Percentiles rank a stretch among this genome's conserved stretches.
Evolutionary conservation across 2,329 filamentous ascomycete genomes (phyloP).

Genomic region (Ceratocystis cubensis): DNA sequence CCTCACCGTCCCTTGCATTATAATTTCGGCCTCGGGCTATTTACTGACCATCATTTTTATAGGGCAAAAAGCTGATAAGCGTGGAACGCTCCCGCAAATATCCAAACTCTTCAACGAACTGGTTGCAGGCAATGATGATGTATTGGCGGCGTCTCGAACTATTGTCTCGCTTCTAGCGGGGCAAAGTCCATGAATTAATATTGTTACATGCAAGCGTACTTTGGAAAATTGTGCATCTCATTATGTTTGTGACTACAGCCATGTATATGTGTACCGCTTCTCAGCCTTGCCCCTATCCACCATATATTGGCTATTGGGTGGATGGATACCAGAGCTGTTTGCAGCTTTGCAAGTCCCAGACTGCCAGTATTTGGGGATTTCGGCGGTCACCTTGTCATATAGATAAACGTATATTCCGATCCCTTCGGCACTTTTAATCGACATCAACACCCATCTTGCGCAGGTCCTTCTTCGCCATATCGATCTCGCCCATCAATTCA

Average conservation of each 20-base stretch:
- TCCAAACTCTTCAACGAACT: slow-evolving; percentile 49
- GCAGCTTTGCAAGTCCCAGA: neutral
- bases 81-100: slow-evolving; percentile 44
- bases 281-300: neutral
- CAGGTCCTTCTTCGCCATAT: slow-evolving; percentile 61
- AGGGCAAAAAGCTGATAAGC: slow-evolving; percentile 50
- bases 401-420: neutral
- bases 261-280: neutral
- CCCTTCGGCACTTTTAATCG: slow-evolving; percentile 39
- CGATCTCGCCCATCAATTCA: slow-evolving; percentile 77
- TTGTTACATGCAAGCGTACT: neutral
- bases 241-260: neutral
- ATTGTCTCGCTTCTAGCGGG: slow-evolving; percentile 44
- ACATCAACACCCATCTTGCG: slow-evolving; percentile 63
- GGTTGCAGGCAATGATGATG: slow-evolving; percentile 42
- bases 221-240: neutral
- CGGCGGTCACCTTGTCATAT: neutral
- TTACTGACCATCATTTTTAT: slow-evolving; percentile 10
- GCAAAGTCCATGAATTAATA: slow-evolving; percentile 10
- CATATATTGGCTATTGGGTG: too few relatives aligned
- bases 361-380: neutral
- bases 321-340: neutral
- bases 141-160: slow-evolving; percentile 44
- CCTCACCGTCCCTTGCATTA: neutral
- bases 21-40: neutral